Conservation (phyloP, 768 basidiomycete genomes). For the Serendipita sp. region DNA sequence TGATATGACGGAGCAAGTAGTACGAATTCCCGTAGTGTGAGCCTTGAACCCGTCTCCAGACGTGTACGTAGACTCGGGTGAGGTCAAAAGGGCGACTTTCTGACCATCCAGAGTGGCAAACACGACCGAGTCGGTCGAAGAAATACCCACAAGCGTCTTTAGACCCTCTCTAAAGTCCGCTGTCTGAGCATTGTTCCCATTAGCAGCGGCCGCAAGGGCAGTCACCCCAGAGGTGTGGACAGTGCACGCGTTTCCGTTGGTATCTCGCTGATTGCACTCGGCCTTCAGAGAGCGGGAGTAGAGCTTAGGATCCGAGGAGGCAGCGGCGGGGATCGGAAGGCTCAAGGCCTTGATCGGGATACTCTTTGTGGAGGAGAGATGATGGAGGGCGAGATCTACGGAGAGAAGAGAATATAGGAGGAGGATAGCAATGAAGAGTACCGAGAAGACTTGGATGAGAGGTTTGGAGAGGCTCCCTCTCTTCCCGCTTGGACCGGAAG, state of each 20-base stretch:
- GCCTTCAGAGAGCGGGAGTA: background rate
- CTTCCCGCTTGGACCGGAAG: background rate
- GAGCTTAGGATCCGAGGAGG: background rate
- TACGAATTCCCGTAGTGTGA: background rate
- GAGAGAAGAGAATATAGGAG: background rate
- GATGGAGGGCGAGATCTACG: background rate
- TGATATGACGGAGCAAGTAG: background rate
- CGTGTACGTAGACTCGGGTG: background rate
- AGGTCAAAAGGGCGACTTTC: background rate
- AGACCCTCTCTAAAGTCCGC: background rate
- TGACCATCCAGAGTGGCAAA: background rate
- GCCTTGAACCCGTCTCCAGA: background rate
- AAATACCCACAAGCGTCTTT: background rate
- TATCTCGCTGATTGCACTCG: background rate
- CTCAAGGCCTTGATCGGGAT: background rate
- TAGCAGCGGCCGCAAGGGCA: background rate
- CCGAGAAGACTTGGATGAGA: background rate
- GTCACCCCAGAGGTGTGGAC: background rate
- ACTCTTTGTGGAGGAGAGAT: background rate
- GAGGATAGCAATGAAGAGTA: background rate
- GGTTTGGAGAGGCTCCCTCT: background rate
- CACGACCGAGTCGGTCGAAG: background rate
- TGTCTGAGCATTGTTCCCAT: background rate
- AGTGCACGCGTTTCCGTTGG: conserved; percentile 1
- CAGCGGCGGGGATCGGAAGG: background rate